These are phyloP conservation scores for Tetrahymena borealis DNA, from an alignment of 73 alveolate species.

Conservation along the genomic window DNA sequence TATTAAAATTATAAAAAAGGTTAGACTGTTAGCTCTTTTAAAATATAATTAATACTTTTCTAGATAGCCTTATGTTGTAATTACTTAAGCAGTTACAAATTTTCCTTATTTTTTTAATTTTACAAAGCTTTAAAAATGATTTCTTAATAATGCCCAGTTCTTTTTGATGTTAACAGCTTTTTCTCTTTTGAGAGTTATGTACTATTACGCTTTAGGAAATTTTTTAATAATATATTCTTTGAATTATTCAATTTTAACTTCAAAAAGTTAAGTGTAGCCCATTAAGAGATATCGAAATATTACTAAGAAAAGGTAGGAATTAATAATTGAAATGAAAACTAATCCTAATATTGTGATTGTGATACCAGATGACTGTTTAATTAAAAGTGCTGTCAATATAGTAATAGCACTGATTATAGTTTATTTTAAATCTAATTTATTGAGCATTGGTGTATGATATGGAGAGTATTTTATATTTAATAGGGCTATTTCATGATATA, in stretches of 20 bases:
- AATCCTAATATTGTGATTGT: background rate
- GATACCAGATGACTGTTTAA: background rate
- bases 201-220: background rate
- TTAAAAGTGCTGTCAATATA: background rate
- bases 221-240: background rate
- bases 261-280: background rate
- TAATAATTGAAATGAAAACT: background rate
- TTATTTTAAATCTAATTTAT: background rate
- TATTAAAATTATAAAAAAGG: too few relatives aligned
- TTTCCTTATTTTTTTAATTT: background rate
- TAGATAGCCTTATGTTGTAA: background rate
- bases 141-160: background rate
- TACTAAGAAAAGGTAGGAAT: background rate
- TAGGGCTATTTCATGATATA: background rate
- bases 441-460: background rate
- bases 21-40: background rate
- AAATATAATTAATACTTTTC: background rate
- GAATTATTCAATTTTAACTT: background rate
- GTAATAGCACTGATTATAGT: background rate
- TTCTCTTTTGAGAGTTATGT: background rate
- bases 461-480: background rate
- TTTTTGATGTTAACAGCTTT: background rate
- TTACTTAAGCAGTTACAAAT: background rate
- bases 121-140: background rate
- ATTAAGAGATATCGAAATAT: background rate